Evolutionary conservation across 176 grass and related monocot species (phyloP).

Genomic region (Elymus sibiricus): DNA sequence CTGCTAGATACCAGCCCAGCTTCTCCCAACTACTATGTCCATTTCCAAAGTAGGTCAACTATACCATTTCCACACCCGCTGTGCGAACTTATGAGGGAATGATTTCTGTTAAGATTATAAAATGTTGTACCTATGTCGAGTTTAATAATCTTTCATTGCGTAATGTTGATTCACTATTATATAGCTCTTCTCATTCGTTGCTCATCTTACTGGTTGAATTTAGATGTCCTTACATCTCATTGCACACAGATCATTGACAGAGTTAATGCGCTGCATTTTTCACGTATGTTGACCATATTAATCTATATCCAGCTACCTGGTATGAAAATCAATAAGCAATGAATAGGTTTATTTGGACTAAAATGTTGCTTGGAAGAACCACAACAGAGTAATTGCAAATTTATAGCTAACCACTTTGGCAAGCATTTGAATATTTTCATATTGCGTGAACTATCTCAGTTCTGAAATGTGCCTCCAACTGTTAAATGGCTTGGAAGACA

Average conservation of each 20-base stretch:
- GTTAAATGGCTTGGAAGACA: not conserved
- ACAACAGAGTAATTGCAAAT: not conserved
- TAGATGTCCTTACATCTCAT: not conserved
- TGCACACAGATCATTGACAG: not conserved
- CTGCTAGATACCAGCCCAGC: not conserved
- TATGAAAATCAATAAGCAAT: not conserved
- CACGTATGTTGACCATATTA: not conserved
- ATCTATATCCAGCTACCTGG: not conserved
- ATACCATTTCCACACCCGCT: not conserved
- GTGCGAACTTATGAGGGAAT: not conserved
- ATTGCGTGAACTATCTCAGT: not conserved
- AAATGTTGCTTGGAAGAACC: not conserved
- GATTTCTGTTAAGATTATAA: not conserved
- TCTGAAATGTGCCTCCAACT: not conserved
- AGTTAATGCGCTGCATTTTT: not conserved
- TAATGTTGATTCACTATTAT: not conserved
- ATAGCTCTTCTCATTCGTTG: not conserved
- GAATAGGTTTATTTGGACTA: not conserved
- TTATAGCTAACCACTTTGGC: not conserved
- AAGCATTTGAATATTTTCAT: conserved; percentile 6
- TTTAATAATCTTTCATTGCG: not conserved
- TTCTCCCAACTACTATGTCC: not conserved
- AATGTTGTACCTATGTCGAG: not conserved
- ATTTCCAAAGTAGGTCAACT: conserved; percentile 5
- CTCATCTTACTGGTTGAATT: not conserved